A percentile compares a stretch with the other conserved stretches of the same genome.
These are phyloP conservation scores for Aspergillus pseudoglaucus DNA, from an alignment of 2,329 filamentous ascomycete genomes.

Conservation along the genomic window DNA sequence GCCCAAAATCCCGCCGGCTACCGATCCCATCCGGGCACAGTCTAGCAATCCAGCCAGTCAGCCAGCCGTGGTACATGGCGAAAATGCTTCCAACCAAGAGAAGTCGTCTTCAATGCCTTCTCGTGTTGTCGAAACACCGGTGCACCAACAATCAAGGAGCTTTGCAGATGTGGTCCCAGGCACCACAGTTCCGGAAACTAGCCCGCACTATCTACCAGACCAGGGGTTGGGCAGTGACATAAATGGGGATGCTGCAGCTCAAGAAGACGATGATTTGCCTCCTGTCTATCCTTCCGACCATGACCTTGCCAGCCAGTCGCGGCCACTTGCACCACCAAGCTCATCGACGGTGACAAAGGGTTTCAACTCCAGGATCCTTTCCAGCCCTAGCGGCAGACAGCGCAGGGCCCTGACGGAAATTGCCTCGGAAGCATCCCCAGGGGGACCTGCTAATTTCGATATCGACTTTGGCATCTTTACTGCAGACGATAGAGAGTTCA, in stretches of 20 bases:
- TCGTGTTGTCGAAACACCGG: slow-evolving; percentile 35
- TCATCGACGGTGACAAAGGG: slow-evolving; percentile 22
- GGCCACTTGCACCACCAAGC: slow-evolving; percentile 13
- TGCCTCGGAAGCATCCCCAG: slow-evolving; percentile 36
- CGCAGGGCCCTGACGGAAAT: slow-evolving; percentile 37
- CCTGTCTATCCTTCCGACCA: slow-evolving; percentile 19
- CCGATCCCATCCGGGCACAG: slow-evolving; percentile 5
- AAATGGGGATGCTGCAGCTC: slow-evolving; percentile 20
- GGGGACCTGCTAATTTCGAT: slow-evolving; percentile 26
- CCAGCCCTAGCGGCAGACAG: slow-evolving; percentile 33
- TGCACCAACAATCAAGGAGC: slow-evolving; percentile 18
- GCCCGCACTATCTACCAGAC: slow-evolving; percentile 21
- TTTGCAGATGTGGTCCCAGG: slow-evolving; percentile 22
- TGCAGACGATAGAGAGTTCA: slow-evolving; percentile 36
- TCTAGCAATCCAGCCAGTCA: slow-evolving; percentile 12
- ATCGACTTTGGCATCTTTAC: slow-evolving; percentile 33
- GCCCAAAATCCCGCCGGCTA: slow-evolving; percentile 4
- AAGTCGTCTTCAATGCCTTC: slow-evolving; percentile 35
- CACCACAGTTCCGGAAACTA: slow-evolving; percentile 35
- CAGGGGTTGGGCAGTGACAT: slow-evolving; percentile 16
- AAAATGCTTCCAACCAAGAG: slow-evolving; percentile 10
- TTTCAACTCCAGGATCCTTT: slow-evolving; percentile 24
- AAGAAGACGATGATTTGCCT: slow-evolving; percentile 35
- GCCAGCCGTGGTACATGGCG: slow-evolving; percentile 2
- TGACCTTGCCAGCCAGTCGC: slow-evolving; percentile 14